Evolutionary conservation across 495 filamentous ascomycete genomes (phyloP), one percentile per base, ranked within the genome.

Genomic region (Xylaria scruposa): DNA sequence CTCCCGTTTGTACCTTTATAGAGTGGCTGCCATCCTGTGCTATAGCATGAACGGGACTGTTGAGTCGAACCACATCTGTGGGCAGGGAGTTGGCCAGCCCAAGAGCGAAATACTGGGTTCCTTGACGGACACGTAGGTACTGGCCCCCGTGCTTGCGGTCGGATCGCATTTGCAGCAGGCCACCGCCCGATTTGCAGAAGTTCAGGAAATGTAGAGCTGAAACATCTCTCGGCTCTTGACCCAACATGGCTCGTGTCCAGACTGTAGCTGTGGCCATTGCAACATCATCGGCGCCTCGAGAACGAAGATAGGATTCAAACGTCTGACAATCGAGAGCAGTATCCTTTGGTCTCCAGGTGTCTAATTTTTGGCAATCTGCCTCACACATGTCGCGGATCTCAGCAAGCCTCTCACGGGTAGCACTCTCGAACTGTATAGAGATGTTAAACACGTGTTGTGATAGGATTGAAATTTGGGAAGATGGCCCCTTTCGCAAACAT

Each of bases 221-320:
- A 1, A 58, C 36, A 33, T 33, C 54, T 81, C 42, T 31, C 9
- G 76, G 68, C 13, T 84, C 81, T 12, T 80, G 71, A 8, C 85
- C 84, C 2, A 87, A 76, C 77, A 88, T 84, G 0, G 78, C 83
- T 3, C 78, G 78, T 1, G 79, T 77, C 73, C 85, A 83, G 42
- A 83, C 76, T 5, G 76, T 75, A 2, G 77, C 79, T 9, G 71
- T 78, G 40, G 70, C 74, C 9, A 77, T 26, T 10, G 75, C 78
- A 19, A 58, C 47, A 8, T 75, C 54, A 65, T 75, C 74, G 10
- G 78, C 78, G 8, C 70, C 59, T 17, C 70, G 24, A 51, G 47
- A 59, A 58, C 70, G 73, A 42, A 79, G 62, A 65, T 81, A 77
- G 51, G 77, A 77, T 58, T 78, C 60, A 49, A 85, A 77, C 31